A percentile compares a stretch with the other conserved stretches of the same genome.
Conservation (phyloP, 352 stramenopile species). For the Globisporangium carolinianum region DNA sequence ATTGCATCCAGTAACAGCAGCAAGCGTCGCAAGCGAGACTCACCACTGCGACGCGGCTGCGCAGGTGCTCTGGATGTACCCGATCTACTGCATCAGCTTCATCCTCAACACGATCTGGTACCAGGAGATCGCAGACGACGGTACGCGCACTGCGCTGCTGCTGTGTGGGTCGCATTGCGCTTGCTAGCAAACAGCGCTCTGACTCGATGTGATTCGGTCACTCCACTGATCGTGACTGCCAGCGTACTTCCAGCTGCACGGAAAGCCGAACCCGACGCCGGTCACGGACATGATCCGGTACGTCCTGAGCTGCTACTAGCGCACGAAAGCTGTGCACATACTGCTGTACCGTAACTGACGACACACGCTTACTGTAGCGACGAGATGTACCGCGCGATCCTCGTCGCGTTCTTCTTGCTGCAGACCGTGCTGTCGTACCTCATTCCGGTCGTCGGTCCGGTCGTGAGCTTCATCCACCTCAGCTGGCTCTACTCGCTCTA, state of each 20-base stretch:
- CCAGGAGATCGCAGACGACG: constrained; percentile 86
- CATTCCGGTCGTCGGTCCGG: constrained; percentile 64
- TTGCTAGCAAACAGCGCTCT: not conserved
- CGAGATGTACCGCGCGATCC: constrained; percentile 80
- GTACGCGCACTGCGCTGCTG: constrained; percentile 18
- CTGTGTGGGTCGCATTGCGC: not conserved
- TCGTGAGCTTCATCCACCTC: constrained; percentile 76
- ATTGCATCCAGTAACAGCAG: not conserved
- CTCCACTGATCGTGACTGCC: no score
- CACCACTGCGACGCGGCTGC: not conserved
- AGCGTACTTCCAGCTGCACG: constrained; percentile 80
- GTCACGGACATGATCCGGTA: constrained; percentile 87
- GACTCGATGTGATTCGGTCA: not conserved
- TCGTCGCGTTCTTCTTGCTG: constrained; percentile 81
- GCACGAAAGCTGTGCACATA: not conserved
- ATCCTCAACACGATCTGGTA: constrained; percentile 91
- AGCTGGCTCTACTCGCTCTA: constrained; percentile 89
- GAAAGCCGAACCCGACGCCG: constrained; percentile 64
- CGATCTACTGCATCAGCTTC: constrained; percentile 89
- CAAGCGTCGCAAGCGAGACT: not conserved
- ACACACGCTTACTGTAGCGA: constrained; percentile 26
- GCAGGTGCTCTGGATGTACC: constrained; percentile 81
- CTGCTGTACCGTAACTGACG: no score
- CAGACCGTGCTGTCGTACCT: constrained; percentile 83
- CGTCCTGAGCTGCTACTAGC: not conserved